Evolutionary conservation across 208 protist species (phyloP).

Genomic region (Trypanosoma scelopori): DNA sequence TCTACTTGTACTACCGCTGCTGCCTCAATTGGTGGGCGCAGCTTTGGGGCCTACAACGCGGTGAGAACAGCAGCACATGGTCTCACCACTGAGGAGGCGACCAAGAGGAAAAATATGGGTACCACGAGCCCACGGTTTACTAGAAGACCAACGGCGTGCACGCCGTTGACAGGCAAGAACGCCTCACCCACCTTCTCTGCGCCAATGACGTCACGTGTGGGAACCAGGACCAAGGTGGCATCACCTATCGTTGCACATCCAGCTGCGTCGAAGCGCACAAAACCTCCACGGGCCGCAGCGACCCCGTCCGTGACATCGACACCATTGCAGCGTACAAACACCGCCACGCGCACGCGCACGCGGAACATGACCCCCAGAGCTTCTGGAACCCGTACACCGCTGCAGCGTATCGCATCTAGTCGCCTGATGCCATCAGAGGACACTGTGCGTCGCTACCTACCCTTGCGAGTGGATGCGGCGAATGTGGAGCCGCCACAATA

Average conservation of each 20-base stretch:
- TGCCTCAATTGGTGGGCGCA: neutral
- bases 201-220: neutral
- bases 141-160: slow-evolving; percentile 5
- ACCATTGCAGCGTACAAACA: neutral
- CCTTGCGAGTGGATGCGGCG: neutral
- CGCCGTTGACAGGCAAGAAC: neutral
- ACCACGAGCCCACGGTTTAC: slow-evolving; percentile 14
- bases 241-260: slow-evolving; percentile 1
- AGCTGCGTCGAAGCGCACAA: neutral
- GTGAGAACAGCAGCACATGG: neutral
- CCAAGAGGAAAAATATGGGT: neutral
- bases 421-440: slow-evolving; percentile 19
- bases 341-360: neutral
- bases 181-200: neutral
- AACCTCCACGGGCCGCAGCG: neutral
- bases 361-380: neutral
- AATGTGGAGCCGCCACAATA: neutral
- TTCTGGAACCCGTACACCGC: slow-evolving; percentile 3
- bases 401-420: slow-evolving; percentile 28
- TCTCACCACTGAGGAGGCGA: neutral
- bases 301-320: neutral
- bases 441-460: slow-evolving; percentile 8
- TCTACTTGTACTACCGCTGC: neutral
- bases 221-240: neutral
- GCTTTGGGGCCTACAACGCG: neutral